Evolutionary conservation across 805 yeast species (phyloP).

Genomic region (Priceomyces castillae): DNA sequence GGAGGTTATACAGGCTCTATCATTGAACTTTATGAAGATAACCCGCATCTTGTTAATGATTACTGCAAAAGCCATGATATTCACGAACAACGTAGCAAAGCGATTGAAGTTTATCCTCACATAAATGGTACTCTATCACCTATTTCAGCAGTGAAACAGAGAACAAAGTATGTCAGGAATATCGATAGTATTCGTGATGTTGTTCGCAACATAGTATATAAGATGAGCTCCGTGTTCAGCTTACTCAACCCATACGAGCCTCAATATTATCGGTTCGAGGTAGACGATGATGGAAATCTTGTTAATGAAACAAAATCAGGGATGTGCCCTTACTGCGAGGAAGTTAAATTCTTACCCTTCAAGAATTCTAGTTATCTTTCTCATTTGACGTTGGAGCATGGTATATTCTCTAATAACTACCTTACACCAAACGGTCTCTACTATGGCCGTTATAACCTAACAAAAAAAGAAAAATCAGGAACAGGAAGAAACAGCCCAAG

Average conservation of each 20-base stretch:
- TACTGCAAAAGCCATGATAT: slow-evolving; percentile 7
- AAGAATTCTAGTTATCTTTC: slow-evolving; percentile 33
- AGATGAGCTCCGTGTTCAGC: slow-evolving; percentile 18
- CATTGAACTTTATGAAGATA: slow-evolving; percentile 1
- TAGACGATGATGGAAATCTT: slow-evolving; percentile 17
- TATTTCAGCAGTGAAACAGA: slow-evolving; percentile 7
- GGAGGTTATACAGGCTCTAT: slow-evolving; percentile 18
- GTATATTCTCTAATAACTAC: slow-evolving; percentile 29
- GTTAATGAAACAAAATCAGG: slow-evolving; percentile 30
- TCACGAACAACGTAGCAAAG: neutral
- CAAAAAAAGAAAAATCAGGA: slow-evolving; percentile 16
- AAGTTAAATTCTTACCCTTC: slow-evolving; percentile 28
- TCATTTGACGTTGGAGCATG: slow-evolving; percentile 34
- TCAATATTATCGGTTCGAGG: slow-evolving; percentile 28
- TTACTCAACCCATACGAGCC: slow-evolving; percentile 29
- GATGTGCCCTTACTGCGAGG: slow-evolving; percentile 31
- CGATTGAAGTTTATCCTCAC: slow-evolving; percentile 2
- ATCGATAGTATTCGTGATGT: slow-evolving; percentile 11
- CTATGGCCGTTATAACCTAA: slow-evolving; percentile 24
- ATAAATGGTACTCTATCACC: slow-evolving; percentile 1
- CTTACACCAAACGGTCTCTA: slow-evolving; percentile 31
- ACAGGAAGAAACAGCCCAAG: slow-evolving; percentile 8
- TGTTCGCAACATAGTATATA: slow-evolving; percentile 23
- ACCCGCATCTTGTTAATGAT: slow-evolving; percentile 5
- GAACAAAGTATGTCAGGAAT: slow-evolving; percentile 14